These are phyloP conservation scores for Penicillium malachiteum DNA, from an alignment of 495 filamentous ascomycete genomes.

Conservation along the genomic window DNA sequence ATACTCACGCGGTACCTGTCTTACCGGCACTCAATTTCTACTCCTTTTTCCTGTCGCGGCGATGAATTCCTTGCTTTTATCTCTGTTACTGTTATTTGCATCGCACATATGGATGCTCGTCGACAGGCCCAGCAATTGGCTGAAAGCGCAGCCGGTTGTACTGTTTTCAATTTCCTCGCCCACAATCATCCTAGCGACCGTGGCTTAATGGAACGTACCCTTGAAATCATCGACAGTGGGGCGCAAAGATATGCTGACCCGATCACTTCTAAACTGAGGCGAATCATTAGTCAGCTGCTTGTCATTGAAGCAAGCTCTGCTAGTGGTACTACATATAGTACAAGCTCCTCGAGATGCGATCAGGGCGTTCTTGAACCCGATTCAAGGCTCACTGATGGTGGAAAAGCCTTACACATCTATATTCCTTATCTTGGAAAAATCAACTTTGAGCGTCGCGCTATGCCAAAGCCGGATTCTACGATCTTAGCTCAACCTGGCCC, in stretches of 20 bases:
- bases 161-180: slow-evolving; percentile 29
- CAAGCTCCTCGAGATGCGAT: slow-evolving; percentile 13
- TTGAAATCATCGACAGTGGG: slow-evolving; percentile 35
- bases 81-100: slow-evolving; percentile 35
- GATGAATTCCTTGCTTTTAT: slow-evolving; percentile 53
- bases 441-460: slow-evolving; percentile 24
- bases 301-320: slow-evolving; percentile 23
- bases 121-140: slow-evolving; percentile 4
- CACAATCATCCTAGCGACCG: slow-evolving; percentile 44
- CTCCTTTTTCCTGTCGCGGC: slow-evolving; percentile 44
- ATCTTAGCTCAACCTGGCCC: background rate
- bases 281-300: slow-evolving; percentile 36
- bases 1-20: slow-evolving; percentile 16
- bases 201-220: slow-evolving; percentile 41
- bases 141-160: background rate
- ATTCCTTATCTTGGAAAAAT: slow-evolving; percentile 45
- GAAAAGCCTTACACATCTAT: slow-evolving; percentile 19
- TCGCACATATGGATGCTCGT: slow-evolving; percentile 29
- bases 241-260: slow-evolving; percentile 15
- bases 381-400: slow-evolving; percentile 8
- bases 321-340: slow-evolving; percentile 20
- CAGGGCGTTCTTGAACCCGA: slow-evolving; percentile 12
- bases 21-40: slow-evolving; percentile 14
- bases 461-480: slow-evolving; percentile 5
- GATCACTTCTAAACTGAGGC: slow-evolving; percentile 31